phyloP scores from a whole-genome alignment of 805 yeast species.

The Priceomyces fermenticarens region DNA sequence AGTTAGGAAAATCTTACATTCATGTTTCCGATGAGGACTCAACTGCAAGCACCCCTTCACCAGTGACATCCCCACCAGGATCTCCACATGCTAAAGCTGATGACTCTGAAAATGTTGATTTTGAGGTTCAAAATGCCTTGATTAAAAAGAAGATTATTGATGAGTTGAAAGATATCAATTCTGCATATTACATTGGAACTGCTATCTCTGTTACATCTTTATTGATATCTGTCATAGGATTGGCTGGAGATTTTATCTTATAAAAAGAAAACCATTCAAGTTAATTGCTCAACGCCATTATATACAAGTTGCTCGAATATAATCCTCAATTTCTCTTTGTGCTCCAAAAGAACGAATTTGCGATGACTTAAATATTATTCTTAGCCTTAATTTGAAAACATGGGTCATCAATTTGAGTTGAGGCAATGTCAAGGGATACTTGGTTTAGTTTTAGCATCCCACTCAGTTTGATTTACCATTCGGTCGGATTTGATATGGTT shows the following conservation, averaged over 20 bases:
- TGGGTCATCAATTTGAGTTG: background rate
- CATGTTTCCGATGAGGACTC: constrained; percentile 40
- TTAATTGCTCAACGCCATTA: background rate
- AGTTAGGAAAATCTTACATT: constrained; percentile 38
- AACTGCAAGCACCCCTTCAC: constrained; percentile 24
- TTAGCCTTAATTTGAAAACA: background rate
- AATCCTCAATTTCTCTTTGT: too few relatives aligned
- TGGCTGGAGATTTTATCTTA: constrained; percentile 48
- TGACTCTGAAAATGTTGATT: constrained; percentile 36
- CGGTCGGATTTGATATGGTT: too few relatives aligned
- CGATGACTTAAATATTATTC: background rate
- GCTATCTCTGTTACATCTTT: constrained; percentile 45
- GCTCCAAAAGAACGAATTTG: background rate
- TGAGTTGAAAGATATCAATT: constrained; percentile 29
- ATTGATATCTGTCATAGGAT: constrained; percentile 50
- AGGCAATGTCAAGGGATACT: too few relatives aligned
- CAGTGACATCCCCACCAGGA: constrained; percentile 21
- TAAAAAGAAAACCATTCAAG: constrained; percentile 7
- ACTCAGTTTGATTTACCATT: too few relatives aligned
- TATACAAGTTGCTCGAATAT: background rate
- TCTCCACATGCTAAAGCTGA: constrained; percentile 17
- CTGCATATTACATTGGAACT: constrained; percentile 39
- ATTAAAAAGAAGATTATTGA: constrained; percentile 28
- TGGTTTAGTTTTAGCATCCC: too few relatives aligned
- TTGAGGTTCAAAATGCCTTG: constrained; percentile 42